A percentile compares a stretch with the other conserved stretches of the same genome.
phyloP scores from a whole-genome alignment of 805 yeast species.

The Starmerella apicola region DNA sequence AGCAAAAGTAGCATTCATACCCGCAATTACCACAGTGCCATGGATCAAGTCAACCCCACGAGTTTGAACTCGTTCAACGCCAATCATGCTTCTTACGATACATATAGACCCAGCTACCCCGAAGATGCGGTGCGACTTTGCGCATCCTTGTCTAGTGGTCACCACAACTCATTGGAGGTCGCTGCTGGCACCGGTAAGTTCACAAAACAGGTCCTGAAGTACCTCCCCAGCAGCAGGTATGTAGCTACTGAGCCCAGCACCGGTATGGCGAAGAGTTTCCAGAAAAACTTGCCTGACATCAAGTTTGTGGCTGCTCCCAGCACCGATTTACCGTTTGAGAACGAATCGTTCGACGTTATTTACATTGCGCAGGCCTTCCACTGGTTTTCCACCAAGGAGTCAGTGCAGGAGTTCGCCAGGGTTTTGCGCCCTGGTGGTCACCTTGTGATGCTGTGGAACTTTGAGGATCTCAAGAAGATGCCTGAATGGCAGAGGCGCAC shows the following conservation, averaged over 20 bases:
- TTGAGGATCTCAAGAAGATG: slow-evolving; percentile 29
- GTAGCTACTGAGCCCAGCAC: slow-evolving; percentile 42
- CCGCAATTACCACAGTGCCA: too few relatives aligned
- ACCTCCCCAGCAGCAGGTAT: slow-evolving; percentile 32
- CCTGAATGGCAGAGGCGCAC: slow-evolving; percentile 32
- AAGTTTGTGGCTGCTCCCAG: slow-evolving; percentile 32
- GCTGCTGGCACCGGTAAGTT: slow-evolving; percentile 59
- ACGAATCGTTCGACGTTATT: slow-evolving; percentile 36
- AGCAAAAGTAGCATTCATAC: too few relatives aligned
- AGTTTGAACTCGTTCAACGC: slow-evolving; percentile 40
- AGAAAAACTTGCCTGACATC: slow-evolving; percentile 36
- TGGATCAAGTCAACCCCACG: slow-evolving; percentile 23
- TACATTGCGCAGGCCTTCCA: slow-evolving; percentile 53
- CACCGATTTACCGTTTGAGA: slow-evolving; percentile 36
- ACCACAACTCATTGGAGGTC: slow-evolving; percentile 32
- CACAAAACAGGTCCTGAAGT: slow-evolving; percentile 33
- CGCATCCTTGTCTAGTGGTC: slow-evolving; percentile 27
- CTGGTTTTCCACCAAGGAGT: slow-evolving; percentile 45
- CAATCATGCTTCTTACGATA: slow-evolving; percentile 42
- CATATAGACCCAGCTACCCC: slow-evolving; percentile 40
- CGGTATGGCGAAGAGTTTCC: slow-evolving; percentile 44
- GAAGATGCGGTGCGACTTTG: slow-evolving; percentile 33
- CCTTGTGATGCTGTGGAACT: slow-evolving; percentile 50
- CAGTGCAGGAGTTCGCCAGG: slow-evolving; percentile 39
- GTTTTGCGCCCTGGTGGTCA: slow-evolving; percentile 40